These are phyloP conservation scores for Pisolithus sp. DNA, from an alignment of 768 basidiomycete species.

Conservation along the genomic window DNA sequence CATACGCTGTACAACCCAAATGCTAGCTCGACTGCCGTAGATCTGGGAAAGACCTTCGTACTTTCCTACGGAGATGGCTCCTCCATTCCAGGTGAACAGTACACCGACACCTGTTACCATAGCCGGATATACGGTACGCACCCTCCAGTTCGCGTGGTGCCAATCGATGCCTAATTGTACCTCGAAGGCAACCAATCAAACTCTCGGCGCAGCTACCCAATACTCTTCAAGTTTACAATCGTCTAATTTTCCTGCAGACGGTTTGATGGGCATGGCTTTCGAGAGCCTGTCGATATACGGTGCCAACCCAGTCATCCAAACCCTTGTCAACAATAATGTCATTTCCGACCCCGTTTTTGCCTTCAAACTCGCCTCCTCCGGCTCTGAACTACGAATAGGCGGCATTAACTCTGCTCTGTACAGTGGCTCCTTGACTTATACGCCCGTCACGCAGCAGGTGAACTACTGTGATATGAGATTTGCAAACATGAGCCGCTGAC, in stretches of 20 bases:
- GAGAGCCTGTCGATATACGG: conserved; percentile 29
- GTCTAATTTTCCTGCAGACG: conserved; percentile 18
- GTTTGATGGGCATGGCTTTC: conserved; percentile 41
- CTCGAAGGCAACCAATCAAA: conserved; percentile 19
- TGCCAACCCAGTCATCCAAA: conserved; percentile 36
- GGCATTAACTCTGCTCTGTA: conserved; percentile 34
- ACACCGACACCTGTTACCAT: conserved; percentile 35
- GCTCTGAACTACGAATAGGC: conserved; percentile 37
- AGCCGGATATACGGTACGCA: conserved; percentile 23
- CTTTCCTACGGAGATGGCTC: conserved; percentile 41
- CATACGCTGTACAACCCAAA: conserved; percentile 33
- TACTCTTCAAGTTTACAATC: conserved; percentile 14
- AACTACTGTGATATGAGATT: conserved; percentile 1
- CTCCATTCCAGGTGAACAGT: conserved; percentile 32
- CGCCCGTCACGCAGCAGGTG: conserved; percentile 27
- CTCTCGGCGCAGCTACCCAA: conserved; percentile 15
- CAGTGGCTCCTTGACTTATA: conserved; percentile 33
- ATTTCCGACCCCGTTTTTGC: conserved; percentile 30
- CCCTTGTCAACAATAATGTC: conserved; percentile 33
- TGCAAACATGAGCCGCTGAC: background rate
- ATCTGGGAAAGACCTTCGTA: conserved; percentile 22
- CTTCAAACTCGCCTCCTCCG: conserved; percentile 32
- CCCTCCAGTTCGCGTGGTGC: background rate
- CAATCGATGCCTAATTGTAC: background rate
- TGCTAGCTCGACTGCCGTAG: conserved; percentile 23